Percentiles rank a stretch among this genome's conserved stretches.
Conservation (phyloP, 139 green algal species). For the Ettlia oleoabundans region DNA sequence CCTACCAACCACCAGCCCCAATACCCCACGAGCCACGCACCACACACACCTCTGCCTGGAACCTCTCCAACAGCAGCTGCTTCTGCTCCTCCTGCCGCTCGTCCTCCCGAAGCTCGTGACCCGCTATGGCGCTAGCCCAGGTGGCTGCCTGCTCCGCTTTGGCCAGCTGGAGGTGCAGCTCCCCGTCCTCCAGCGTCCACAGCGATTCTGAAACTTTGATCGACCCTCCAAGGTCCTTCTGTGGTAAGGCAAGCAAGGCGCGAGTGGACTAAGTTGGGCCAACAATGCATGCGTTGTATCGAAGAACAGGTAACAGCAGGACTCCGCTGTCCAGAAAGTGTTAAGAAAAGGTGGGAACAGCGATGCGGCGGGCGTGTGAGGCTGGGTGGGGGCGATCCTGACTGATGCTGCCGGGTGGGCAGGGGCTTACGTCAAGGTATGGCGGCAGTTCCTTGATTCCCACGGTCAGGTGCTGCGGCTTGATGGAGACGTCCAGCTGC, state of each 20-base stretch:
- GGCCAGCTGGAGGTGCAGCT: slow-evolving; percentile 69
- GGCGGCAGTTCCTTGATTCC: slow-evolving; percentile 80
- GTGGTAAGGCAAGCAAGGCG: slow-evolving; percentile 9
- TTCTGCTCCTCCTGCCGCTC: slow-evolving; percentile 73
- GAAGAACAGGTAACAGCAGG: no score
- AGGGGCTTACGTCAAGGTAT: slow-evolving; percentile 86
- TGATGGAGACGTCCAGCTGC: slow-evolving; percentile 73
- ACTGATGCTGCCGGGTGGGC: no score
- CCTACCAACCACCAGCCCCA: no score
- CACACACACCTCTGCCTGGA: slow-evolving; percentile 81
- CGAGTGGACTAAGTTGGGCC: no score
- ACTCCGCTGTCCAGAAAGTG: no score
- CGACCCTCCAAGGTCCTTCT: slow-evolving; percentile 67
- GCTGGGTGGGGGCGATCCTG: background rate
- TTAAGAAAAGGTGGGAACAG: no score
- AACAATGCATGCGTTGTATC: no score
- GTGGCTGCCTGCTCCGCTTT: slow-evolving; percentile 80
- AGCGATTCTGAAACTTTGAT: slow-evolving; percentile 80
- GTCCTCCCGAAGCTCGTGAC: slow-evolving; percentile 73
- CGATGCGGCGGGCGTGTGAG: background rate
- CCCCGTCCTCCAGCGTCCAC: slow-evolving; percentile 86
- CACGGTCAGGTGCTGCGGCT: slow-evolving; percentile 62
- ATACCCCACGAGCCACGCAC: no score
- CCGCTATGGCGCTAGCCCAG: slow-evolving; percentile 73
- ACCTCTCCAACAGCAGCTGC: slow-evolving; percentile 91